Conservation (phyloP, 2,329 filamentous ascomycete genomes). For the Aspergillus melleus region DNA sequence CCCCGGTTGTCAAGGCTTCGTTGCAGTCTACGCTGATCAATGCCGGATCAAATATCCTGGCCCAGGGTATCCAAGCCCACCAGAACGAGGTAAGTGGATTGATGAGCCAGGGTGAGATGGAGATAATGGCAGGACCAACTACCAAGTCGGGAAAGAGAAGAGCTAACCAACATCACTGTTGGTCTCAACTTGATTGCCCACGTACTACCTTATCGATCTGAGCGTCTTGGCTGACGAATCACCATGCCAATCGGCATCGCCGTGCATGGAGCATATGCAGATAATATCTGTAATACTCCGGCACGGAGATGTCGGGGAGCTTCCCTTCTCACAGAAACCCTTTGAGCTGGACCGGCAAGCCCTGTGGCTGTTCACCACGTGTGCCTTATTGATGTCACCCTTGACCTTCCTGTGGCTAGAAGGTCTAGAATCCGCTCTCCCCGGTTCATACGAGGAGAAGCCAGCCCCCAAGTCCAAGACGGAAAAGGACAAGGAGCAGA, state of each 20-base stretch:
- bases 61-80: conserved; percentile 56
- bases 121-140: too few relatives aligned
- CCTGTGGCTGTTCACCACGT: conserved; percentile 56
- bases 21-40: conserved; percentile 55
- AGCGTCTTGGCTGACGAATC: background rate
- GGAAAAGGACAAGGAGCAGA: conserved; percentile 15
- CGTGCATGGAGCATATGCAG: background rate
- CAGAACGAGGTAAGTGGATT: conserved; percentile 40
- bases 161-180: background rate
- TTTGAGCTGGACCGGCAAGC: conserved; percentile 50
- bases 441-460: conserved; percentile 36
- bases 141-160: background rate
- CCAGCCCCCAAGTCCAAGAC: conserved; percentile 11
- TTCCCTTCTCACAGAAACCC: conserved; percentile 31
- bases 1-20: conserved; percentile 55
- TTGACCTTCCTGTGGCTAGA: conserved; percentile 62
- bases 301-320: background rate
- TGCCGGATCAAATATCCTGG: conserved; percentile 55
- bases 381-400: conserved; percentile 56
- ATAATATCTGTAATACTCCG: conserved; percentile 1
- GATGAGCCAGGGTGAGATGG: background rate
- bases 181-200: background rate
- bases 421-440: conserved; percentile 55
- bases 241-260: background rate
- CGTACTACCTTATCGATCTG: background rate